Conservation (phyloP, 108 stramenopile genomes). For the Stephanodiscus triporus region DNA sequence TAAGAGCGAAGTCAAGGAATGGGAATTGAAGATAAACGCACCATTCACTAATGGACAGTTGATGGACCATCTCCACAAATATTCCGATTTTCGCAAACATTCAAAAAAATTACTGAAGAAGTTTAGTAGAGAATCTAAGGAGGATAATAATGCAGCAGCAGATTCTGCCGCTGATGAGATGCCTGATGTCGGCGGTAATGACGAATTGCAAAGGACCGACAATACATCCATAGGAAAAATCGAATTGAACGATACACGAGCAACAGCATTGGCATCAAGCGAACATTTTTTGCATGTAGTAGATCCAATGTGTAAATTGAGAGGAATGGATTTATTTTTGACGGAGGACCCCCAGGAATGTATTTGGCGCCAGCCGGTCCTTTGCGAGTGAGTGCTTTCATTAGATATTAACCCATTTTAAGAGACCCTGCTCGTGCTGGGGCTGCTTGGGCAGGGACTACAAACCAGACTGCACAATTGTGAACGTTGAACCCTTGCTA, state of each 20-base stretch:
- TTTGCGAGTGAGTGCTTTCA: conserved; percentile 39
- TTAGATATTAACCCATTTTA: too few species aligned
- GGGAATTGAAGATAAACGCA: background rate
- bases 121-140: background rate
- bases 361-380: conserved; percentile 53
- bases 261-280: background rate
- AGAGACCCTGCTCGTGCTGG: background rate
- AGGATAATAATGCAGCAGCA: too few species aligned
- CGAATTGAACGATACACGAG: conserved; percentile 26
- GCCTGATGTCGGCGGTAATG: too few species aligned
- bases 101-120: background rate
- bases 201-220: background rate
- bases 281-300: conserved; percentile 25
- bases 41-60: background rate
- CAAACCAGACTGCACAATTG: too few species aligned
- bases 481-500: too few species aligned
- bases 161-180: too few species aligned
- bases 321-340: conserved; percentile 70
- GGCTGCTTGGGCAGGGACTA: too few species aligned
- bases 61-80: conserved; percentile 26
- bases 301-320: conserved; percentile 47
- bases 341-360: conserved; percentile 52
- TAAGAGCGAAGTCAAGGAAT: background rate
- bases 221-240: conserved; percentile 6
- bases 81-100: conserved; percentile 19